Evolutionary conservation across 306 rosid species (phyloP).

Genomic region (Quercus dentata): DNA sequence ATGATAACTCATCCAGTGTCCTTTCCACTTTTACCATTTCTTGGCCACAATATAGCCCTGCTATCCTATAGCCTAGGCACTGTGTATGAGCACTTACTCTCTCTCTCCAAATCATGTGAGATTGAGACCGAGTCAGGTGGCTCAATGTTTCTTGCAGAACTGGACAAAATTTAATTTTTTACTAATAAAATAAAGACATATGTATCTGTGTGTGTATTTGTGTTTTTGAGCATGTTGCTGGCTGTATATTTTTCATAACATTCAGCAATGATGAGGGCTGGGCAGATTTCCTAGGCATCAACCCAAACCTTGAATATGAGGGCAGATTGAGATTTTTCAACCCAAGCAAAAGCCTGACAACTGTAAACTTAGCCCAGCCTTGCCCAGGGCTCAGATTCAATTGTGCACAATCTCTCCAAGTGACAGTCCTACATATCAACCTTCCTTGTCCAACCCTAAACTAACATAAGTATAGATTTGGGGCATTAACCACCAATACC

Average conservation of each 20-base stretch:
- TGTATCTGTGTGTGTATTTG: background rate
- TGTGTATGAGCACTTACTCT: too few species aligned
- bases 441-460: background rate
- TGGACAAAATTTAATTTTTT: too few species aligned
- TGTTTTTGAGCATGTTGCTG: background rate
- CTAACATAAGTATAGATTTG: too few species aligned
- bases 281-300: background rate
- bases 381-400: background rate
- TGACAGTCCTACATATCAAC: background rate
- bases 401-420: background rate
- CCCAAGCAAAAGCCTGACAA: background rate
- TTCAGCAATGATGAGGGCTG: background rate
- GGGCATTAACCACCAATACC: too few species aligned
- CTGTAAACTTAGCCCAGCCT: background rate
- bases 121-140: too few species aligned
- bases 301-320: background rate
- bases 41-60: background rate
- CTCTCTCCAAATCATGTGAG: too few species aligned
- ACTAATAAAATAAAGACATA: background rate
- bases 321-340: background rate
- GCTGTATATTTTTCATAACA: background rate
- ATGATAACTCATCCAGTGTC: too few species aligned
- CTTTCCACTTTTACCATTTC: background rate
- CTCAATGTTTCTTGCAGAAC: too few species aligned
- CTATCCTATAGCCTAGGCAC: background rate